Evolutionary conservation across 116 monocot genomes (phyloP).

Genomic region (Trichopus zeylanicus): DNA sequence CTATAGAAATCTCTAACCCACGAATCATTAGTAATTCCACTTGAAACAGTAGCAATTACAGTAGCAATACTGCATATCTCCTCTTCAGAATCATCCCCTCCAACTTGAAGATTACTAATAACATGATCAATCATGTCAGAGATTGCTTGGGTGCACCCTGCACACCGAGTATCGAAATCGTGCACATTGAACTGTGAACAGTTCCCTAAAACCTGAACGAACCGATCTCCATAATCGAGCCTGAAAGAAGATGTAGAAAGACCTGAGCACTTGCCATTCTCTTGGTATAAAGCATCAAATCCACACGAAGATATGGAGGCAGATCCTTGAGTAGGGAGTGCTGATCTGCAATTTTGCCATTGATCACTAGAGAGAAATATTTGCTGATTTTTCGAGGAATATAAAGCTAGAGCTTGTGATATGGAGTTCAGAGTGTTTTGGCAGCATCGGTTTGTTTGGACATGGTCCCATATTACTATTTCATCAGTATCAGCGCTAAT

Average conservation of each 20-base stretch:
- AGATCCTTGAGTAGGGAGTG: background rate
- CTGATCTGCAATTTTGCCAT: constrained; percentile 13
- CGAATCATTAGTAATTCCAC: constrained; percentile 2
- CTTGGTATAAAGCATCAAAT: constrained; percentile 10
- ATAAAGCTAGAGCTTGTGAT: constrained; percentile 16
- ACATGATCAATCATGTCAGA: constrained; percentile 10
- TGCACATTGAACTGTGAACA: constrained; percentile 8
- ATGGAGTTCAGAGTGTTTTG: constrained; percentile 12
- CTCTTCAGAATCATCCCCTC: background rate
- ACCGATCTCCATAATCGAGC: background rate
- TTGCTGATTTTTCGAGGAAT: background rate
- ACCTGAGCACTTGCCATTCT: constrained; percentile 12
- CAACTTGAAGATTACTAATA: constrained; percentile 8
- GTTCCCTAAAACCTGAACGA: background rate
- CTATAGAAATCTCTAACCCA: constrained; percentile 14
- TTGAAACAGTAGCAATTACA: constrained; percentile 19
- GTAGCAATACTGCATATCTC: constrained; percentile 19
- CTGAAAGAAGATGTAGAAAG: constrained; percentile 2
- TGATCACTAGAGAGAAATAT: constrained; percentile 5
- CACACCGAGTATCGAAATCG: constrained; percentile 11
- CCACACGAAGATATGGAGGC: constrained; percentile 4
- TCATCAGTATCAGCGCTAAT: too few relatives aligned
- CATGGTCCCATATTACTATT: constrained; percentile 11
- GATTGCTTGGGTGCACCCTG: constrained; percentile 1
- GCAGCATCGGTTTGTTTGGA: constrained; percentile 18